Evolutionary conservation across 805 yeast genomes (phyloP), one percentile per base, ranked within the genome.

Genomic region (Zygotorulaspora chibaensis): DNA sequence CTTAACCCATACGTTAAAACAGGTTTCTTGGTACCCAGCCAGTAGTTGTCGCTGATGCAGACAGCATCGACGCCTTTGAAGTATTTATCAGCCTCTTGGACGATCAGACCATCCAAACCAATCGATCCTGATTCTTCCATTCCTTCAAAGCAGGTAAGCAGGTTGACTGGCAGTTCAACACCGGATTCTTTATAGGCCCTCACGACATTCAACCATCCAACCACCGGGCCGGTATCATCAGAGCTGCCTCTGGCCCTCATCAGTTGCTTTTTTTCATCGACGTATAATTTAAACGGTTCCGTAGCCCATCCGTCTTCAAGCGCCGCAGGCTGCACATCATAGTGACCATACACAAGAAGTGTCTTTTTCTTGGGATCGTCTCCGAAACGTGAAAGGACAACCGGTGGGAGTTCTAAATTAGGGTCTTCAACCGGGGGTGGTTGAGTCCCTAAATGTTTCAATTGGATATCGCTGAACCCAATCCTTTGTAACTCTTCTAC

Each of bases 81-180:
- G 69, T 88, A 93, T 33, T 69, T 66, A 43, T 76, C 67, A 45
- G 95, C 90, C 72, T 93, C 98, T 35, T 72, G 68, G 41, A 81
- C 83, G 60, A 93, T 84, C 59, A 93, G 77, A 29, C 73, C 81
- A 56, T 91, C 99, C 54, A 93, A 77, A 29, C 98, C 98, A 41
- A 87, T 69, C 28, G 96, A 88, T 18, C 99, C 99, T 53, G 90
- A 82, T 71, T 93, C 99, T 71, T 93, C 99, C 99, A 93, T 93
- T 51, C 99, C 98, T 71, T 93, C 99, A 61, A 93, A 93, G 69
- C 96, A 88, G 65, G 86, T 84, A 40, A 89, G 78, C 58, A 93
- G 70, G 71, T 93, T 93, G 52, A 93, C 97, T 15, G 99, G 99
- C 47, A 93, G 75, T 53, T 90, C 96, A 61, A 87, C 62, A 16